Base-by-base conservation (phyloP, 768 basidiomycete genomes). In the Lactarius indigo region DNA sequence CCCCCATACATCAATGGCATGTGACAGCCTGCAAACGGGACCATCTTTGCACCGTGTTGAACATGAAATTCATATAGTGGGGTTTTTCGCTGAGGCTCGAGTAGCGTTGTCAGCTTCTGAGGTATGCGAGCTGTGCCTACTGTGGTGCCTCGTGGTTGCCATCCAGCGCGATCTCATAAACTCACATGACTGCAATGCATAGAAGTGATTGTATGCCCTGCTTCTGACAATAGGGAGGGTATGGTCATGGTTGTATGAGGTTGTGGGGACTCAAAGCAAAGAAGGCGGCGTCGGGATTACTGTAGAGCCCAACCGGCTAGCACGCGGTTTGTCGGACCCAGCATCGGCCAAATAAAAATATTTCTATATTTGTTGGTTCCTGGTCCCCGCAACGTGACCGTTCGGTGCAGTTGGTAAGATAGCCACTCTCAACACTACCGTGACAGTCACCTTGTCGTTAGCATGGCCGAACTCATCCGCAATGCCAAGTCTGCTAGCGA, bases 1-100 rank as follows among this genome's bases (percentile, higher is more conserved):
- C 82, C 8, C n/a, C n/a, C 92, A 73, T 98, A 99, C 5, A 85
- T 76, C 54, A 98, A 81, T 0, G 96, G 97, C 96, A 99, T 98
- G 4, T 87, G 85, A 77, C 87, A 98, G 6, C 96, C 96, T 2
- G 94, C 96, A 76, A 98, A 99, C 0, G 93, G 89, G 0, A 97
- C 94, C 93, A 98, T 95, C 78, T 96, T 96, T 1, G 90, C 97
- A 20, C 83, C 88, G 75, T 91, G 81, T 68, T 87, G 75, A 56
- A 92, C 75, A 75, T 98, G 96, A 74, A 95, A 96, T 73, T 95
- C 92, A 72, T 96, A 94, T 5, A 98, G 81, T 0, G 86, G 85
- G 1, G 95, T 97, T 73, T 84, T 86, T 64, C 69, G 75, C 37
- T 86, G 77, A n/a, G 52, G 23, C 62, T 63, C 26, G 17, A 26